Base-by-base conservation (phyloP, 2,329 filamentous ascomycete genomes). In the Trematosphaeria pertusa region DNA sequence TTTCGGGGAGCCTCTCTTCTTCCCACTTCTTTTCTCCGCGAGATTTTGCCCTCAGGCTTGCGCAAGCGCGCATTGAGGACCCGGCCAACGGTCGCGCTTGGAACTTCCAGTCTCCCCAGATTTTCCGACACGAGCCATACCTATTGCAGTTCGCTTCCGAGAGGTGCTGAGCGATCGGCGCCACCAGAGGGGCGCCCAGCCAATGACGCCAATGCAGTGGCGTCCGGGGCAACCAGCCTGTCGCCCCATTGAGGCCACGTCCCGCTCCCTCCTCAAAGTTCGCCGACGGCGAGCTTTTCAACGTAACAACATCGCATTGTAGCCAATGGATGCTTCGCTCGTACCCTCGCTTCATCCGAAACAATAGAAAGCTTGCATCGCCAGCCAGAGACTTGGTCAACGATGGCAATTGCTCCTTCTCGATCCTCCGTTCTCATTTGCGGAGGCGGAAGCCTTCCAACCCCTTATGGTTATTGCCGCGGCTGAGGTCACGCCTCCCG, bases 41-140 rank as follows among this genome's bases (percentile, higher is more conserved):
- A n/a, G n/a, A n/a, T n/a, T n/a, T n/a, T n/a, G n/a, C n/a, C n/a
- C n/a, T n/a, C n/a, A n/a, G n/a, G n/a, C n/a, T n/a, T n/a, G n/a
- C n/a, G n/a, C n/a, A n/a, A n/a, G n/a, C n/a, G n/a, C n/a, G n/a
- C n/a, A n/a, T n/a, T n/a, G n/a, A n/a, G n/a, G n/a, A n/a, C n/a
- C n/a, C n/a, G n/a, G n/a, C n/a, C n/a, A n/a, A n/a, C n/a, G n/a
- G n/a, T n/a, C n/a, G n/a, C n/a, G n/a, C n/a, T n/a, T n/a, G n/a
- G n/a, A n/a, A n/a, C n/a, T n/a, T n/a, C 34, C 49, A 26, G 39
- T 44, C 36, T 46, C 62, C 62, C 62, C 62, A 54, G 65, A 59
- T 61, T 60, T 52, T 44, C 30, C 46, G 28, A 37, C 28, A 28
- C 38, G 36, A 43, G 33, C 58, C 50, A 57, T 52, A 14, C 50